Percentiles rank a stretch among this genome's conserved stretches.
These are phyloP conservation scores for Hypocreales sp. DNA, from an alignment of 2,329 filamentous ascomycete species.

Conservation along the genomic window DNA sequence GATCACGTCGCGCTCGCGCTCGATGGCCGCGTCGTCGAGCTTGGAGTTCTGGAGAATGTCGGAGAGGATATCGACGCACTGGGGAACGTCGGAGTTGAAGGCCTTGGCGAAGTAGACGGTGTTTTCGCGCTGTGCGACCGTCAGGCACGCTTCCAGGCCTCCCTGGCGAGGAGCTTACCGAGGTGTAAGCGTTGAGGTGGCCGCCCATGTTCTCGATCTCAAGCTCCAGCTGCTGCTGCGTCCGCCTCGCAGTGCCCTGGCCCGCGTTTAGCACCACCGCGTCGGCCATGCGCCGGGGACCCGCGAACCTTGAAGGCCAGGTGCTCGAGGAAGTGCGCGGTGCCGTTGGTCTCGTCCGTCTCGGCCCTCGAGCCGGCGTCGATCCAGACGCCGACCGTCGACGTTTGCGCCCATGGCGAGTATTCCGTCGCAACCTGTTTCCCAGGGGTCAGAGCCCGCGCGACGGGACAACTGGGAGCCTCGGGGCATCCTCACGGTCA, in stretches of 20 bases:
- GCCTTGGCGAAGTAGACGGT: conserved; percentile 99
- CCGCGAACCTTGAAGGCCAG: conserved; percentile 99
- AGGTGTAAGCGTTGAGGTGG: conserved; percentile 98
- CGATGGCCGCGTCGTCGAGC: conserved; percentile 81
- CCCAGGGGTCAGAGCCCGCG: conserved; percentile 12
- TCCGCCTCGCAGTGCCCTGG: conserved; percentile 86
- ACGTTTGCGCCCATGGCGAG: conserved; percentile 95
- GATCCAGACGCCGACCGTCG: conserved; percentile 97
- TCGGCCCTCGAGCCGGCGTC: conserved; percentile 96
- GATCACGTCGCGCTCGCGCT: conserved; percentile 97
- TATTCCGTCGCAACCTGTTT: conserved; percentile 88
- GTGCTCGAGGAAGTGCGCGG: conserved; percentile 98
- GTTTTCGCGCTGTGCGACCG: conserved; percentile 65
- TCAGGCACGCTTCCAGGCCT: conserved; percentile 10
- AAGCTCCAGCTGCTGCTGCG: conserved; percentile 93
- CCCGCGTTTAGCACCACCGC: no score
- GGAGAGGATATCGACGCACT: conserved; percentile 94
- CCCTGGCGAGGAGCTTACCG: conserved; percentile 45
- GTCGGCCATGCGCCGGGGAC: no score
- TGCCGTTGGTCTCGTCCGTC: conserved; percentile 97
- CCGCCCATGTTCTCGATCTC: conserved; percentile 99
- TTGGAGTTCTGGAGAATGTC: conserved; percentile 99
- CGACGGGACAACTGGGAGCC: conserved; percentile 20
- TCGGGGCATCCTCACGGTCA: conserved; percentile 53
- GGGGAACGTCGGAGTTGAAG: conserved; percentile 94